A percentile compares a stretch with the other conserved stretches of the same genome.
phyloP scores from a whole-genome alignment of 106 monocot genomes.

The Cymbidium sinense region DNA sequence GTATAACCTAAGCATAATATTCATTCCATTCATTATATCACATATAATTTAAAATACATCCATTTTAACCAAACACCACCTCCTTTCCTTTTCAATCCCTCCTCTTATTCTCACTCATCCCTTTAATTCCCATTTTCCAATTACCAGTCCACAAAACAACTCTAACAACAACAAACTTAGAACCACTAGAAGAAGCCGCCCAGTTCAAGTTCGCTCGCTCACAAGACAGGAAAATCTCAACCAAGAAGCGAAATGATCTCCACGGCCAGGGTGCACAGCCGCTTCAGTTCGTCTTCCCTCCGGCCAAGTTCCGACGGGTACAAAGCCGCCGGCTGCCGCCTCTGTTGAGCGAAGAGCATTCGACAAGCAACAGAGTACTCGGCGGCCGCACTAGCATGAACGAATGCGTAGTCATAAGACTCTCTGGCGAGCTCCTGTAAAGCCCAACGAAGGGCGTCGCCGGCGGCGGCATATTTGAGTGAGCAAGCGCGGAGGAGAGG shows the following conservation, averaged over 20 bases:
- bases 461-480: conserved; percentile 40
- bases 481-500: conserved; percentile 33
- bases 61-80: too few species aligned
- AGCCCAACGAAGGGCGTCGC: conserved; percentile 35
- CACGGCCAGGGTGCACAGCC: conserved; percentile 42
- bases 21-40: too few species aligned
- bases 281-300: conserved; percentile 49
- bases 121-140: too few species aligned
- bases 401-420: conserved; percentile 53
- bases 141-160: too few species aligned
- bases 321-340: conserved; percentile 1
- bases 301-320: conserved; percentile 49
- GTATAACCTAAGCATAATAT: too few species aligned
- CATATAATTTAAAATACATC: too few species aligned
- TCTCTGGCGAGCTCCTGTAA: conserved; percentile 20
- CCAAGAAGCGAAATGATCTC: conserved; percentile 61
- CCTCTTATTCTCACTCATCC: too few species aligned
- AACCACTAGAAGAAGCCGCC: too few species aligned
- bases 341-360: conserved; percentile 28
- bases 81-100: too few species aligned
- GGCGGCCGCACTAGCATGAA: conserved; percentile 57
- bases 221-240: conserved; percentile 7
- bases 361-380: conserved; percentile 67
- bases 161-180: too few species aligned
- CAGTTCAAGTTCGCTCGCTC: not conserved